phyloP scores from a whole-genome alignment of 805 yeast species.

The Kuraishia floccosa region DNA sequence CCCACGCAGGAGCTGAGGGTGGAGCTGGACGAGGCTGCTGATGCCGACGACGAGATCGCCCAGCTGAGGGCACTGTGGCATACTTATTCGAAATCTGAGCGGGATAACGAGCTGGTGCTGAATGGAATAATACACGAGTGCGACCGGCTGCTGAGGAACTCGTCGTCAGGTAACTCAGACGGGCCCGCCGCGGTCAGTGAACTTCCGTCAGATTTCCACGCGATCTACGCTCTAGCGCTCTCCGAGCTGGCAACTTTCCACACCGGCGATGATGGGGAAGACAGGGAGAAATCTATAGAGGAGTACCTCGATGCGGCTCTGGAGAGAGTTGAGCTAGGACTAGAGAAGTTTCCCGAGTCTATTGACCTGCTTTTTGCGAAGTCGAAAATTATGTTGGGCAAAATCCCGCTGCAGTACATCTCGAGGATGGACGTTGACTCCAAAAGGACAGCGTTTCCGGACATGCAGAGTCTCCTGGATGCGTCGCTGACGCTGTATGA shows the following conservation, averaged over 20 bases:
- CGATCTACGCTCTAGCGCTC: conserved; percentile 64
- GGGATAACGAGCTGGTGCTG: conserved; percentile 51
- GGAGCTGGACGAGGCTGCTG: conserved; percentile 58
- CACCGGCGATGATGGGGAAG: conserved; percentile 11
- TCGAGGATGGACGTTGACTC: conserved; percentile 36
- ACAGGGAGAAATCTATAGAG: conserved; percentile 20
- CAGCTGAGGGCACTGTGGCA: conserved; percentile 68
- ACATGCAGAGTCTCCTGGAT: conserved; percentile 29
- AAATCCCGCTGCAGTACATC: conserved; percentile 48
- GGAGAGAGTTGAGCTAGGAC: conserved; percentile 56
- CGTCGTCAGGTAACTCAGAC: conserved; percentile 15
- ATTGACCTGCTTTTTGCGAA: conserved; percentile 38
- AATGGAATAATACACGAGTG: conserved; percentile 92
- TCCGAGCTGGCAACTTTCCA: conserved; percentile 52
- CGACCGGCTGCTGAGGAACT: conserved; percentile 59
- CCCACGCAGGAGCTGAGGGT: conserved; percentile 45
- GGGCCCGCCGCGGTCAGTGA: conserved; percentile 9
- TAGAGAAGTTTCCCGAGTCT: conserved; percentile 34
- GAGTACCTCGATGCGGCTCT: conserved; percentile 62
- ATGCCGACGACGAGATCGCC: conserved; percentile 68
- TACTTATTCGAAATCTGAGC: conserved; percentile 43
- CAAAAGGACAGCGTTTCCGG: conserved; percentile 18
- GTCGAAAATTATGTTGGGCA: conserved; percentile 41
- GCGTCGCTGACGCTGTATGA: conserved; percentile 35
- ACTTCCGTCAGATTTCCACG: conserved; percentile 46